Conservation (phyloP, 108 stramenopile species). For the Discostella pseudostelligera region DNA sequence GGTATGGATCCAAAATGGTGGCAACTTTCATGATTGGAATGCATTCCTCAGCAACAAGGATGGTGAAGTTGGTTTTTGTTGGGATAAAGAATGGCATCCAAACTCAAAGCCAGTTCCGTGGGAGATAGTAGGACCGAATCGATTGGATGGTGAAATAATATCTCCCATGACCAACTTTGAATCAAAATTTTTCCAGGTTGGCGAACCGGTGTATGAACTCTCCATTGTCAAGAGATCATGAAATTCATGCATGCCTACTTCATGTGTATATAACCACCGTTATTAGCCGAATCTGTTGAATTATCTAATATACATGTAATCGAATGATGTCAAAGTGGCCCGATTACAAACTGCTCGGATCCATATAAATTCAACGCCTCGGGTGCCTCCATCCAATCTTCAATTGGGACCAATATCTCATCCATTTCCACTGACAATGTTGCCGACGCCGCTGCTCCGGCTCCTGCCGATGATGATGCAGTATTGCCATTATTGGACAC, state of each 20-base stretch:
- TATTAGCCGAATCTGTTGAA: no score
- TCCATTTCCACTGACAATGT: conserved; percentile 49
- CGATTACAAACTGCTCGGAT: conserved; percentile 66
- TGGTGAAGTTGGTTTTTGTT: no score
- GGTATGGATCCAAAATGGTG: conserved; percentile 18
- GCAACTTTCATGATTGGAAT: conserved; percentile 3
- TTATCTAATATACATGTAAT: no score
- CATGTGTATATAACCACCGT: no score
- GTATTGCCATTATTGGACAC: neutral
- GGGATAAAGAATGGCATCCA: neutral
- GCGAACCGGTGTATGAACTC: conserved; percentile 36
- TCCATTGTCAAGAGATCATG: neutral
- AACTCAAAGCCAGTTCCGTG: neutral
- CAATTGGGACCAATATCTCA: conserved; percentile 61
- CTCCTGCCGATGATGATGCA: neutral
- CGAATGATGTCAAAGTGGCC: conserved; percentile 49
- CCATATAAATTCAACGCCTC: conserved; percentile 58
- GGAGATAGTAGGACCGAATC: conserved; percentile 15
- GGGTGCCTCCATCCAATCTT: conserved; percentile 78
- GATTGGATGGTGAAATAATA: conserved; percentile 1
- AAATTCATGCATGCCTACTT: no score
- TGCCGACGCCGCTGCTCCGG: neutral
- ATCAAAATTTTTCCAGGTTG: conserved; percentile 38
- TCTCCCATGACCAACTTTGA: conserved; percentile 46
- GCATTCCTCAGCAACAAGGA: neutral